A percentile compares a stretch with the other conserved stretches of the same genome.
These are phyloP conservation scores for Chrysoporthe cubensis DNA, from an alignment of 2,329 filamentous ascomycete species.

Conservation along the genomic window DNA sequence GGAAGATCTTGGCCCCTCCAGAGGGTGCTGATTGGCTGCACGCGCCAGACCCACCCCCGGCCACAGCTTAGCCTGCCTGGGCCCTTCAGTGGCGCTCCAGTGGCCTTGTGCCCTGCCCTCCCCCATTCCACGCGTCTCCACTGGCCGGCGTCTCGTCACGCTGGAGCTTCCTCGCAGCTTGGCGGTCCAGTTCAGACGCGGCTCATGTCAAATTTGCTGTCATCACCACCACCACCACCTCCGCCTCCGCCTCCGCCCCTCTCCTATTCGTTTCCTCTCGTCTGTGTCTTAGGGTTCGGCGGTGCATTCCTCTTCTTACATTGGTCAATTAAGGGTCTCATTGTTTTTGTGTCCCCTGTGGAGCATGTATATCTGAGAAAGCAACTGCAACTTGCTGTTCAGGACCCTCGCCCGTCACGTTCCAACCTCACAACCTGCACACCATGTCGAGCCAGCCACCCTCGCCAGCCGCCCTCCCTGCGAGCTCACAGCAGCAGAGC, in stretches of 20 bases:
- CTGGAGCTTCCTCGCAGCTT: neutral
- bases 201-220: constrained; percentile 26
- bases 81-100: neutral
- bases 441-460: constrained; percentile 27
- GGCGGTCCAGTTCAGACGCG: constrained; percentile 19
- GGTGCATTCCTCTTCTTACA: constrained; percentile 19
- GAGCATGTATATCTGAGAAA: constrained; percentile 17
- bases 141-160: constrained; percentile 3
- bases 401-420: neutral
- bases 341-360: constrained; percentile 6
- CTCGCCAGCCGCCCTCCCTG: constrained; percentile 21
- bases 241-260: constrained; percentile 8
- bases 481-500: constrained; percentile 23
- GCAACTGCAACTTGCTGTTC: neutral
- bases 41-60: constrained; percentile 8
- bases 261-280: constrained; percentile 9
- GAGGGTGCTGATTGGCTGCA: constrained; percentile 6
- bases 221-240: constrained; percentile 11
- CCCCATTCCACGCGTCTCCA: constrained; percentile 20
- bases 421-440: neutral
- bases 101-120: no score
- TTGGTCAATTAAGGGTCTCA: constrained; percentile 17
- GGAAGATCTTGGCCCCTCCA: neutral
- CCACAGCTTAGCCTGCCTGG: constrained; percentile 1
- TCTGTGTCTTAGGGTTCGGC: constrained; percentile 14